phyloP scores from a whole-genome alignment of 768 basidiomycete species.

The Dentipellis fragilis region DNA sequence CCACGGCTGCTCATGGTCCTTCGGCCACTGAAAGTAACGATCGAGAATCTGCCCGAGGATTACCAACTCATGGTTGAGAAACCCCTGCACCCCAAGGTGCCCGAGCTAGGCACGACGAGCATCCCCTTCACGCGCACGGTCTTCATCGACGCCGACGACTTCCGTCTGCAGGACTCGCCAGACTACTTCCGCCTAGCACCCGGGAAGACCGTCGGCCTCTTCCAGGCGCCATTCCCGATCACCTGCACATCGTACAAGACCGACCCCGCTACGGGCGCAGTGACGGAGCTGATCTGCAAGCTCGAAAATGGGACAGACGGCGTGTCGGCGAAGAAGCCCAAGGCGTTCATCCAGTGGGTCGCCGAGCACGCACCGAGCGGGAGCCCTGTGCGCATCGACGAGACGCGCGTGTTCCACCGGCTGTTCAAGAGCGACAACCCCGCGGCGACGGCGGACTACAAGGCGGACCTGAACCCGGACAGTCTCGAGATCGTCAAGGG shows the following conservation, averaged over 20 bases:
- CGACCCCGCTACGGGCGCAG: constrained; percentile 60
- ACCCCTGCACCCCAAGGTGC: constrained; percentile 88
- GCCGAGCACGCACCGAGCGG: constrained; percentile 70
- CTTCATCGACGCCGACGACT: constrained; percentile 91
- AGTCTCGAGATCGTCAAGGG: constrained; percentile 73
- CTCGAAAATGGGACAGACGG: constrained; percentile 56
- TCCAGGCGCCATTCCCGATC: constrained; percentile 87
- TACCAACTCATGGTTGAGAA: constrained; percentile 79
- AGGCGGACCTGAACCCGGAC: constrained; percentile 71
- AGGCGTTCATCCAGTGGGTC: constrained; percentile 96
- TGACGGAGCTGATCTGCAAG: constrained; percentile 69
- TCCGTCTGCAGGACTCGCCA: constrained; percentile 80
- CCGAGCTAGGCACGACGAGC: constrained; percentile 70
- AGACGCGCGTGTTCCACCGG: constrained; percentile 86
- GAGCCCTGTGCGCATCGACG: constrained; percentile 78
- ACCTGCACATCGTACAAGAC: constrained; percentile 86
- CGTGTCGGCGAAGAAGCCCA: constrained; percentile 60
- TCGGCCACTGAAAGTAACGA: constrained; percentile 79
- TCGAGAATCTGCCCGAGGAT: constrained; percentile 86
- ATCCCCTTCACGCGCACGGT: constrained; percentile 83
- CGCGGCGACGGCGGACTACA: constrained; percentile 60
- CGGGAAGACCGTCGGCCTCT: constrained; percentile 93
- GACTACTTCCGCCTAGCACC: constrained; percentile 98
- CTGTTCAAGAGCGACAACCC: constrained; percentile 95
- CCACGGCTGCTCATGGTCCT: constrained; percentile 89